A percentile compares a stretch with the other conserved stretches of the same genome.
phyloP scores from a whole-genome alignment of 2,329 filamentous ascomycete species.

The Bipolaris oryzae region DNA sequence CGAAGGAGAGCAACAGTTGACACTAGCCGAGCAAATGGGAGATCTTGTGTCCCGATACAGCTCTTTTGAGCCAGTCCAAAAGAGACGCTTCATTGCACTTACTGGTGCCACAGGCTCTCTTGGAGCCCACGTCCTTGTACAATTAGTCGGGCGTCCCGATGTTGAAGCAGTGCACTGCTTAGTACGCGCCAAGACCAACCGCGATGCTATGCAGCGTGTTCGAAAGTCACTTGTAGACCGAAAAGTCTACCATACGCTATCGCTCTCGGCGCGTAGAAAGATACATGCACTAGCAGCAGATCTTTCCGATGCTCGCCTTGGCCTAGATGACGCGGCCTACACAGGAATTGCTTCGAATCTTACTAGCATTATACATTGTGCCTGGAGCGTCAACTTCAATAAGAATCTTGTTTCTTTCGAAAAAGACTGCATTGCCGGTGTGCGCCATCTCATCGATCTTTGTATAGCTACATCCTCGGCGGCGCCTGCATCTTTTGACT shows the following conservation, averaged over 20 bases:
- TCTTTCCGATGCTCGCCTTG: constrained; percentile 50
- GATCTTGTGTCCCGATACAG: constrained; percentile 54
- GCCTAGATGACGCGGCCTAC: constrained; percentile 40
- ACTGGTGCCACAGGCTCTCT: constrained; percentile 72
- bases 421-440: constrained; percentile 53
- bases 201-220: constrained; percentile 45
- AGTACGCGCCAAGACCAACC: constrained; percentile 53
- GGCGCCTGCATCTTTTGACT: constrained; percentile 51
- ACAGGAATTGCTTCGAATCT: constrained; percentile 30
- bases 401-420: constrained; percentile 58
- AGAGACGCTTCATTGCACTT: constrained; percentile 48
- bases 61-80: constrained; percentile 35
- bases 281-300: constrained; percentile 49
- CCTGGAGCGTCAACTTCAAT: constrained; percentile 65
- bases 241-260: constrained; percentile 44
- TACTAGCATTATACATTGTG: constrained; percentile 57
- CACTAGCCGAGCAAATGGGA: constrained; percentile 53
- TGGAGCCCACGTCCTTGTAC: constrained; percentile 62
- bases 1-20: constrained; percentile 35
- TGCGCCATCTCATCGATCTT: constrained; percentile 53
- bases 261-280: constrained; percentile 26
- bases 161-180: constrained; percentile 58
- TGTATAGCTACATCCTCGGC: constrained; percentile 41
- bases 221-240: constrained; percentile 46
- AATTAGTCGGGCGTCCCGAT: constrained; percentile 36